A percentile compares a stretch with the other conserved stretches of the same genome.
These are phyloP conservation scores for Mycena kentingensis DNA, from an alignment of 768 basidiomycete genomes.

Conservation along the genomic window DNA sequence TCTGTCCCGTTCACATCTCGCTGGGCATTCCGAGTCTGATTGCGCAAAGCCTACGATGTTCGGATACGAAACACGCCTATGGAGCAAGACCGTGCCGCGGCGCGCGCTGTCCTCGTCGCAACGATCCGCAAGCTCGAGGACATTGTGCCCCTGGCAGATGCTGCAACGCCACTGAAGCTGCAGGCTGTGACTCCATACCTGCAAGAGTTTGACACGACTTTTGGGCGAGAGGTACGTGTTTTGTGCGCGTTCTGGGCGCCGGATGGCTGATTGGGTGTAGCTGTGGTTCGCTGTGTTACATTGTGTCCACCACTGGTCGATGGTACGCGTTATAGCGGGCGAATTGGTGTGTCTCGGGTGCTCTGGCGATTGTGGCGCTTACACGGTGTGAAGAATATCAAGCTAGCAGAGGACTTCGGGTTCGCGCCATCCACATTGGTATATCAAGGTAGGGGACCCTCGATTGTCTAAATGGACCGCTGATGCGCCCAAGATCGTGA, in stretches of 20 bases:
- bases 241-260: background rate
- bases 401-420: constrained; percentile 75
- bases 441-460: constrained; percentile 53
- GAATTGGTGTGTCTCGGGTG: constrained; percentile 59
- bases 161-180: constrained; percentile 65
- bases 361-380: constrained; percentile 10
- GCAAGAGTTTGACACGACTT: constrained; percentile 75
- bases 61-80: constrained; percentile 81
- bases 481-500: constrained; percentile 43
- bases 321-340: constrained; percentile 85
- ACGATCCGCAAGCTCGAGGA: constrained; percentile 59
- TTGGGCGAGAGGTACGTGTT: constrained; percentile 72
- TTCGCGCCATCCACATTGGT: constrained; percentile 85
- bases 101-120: constrained; percentile 55
- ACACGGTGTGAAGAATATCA: constrained; percentile 52
- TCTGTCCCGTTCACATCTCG: background rate
- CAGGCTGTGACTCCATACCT: constrained; percentile 80
- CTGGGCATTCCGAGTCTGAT: background rate
- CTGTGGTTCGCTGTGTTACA: constrained; percentile 87
- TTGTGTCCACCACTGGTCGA: constrained; percentile 90
- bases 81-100: constrained; percentile 67
- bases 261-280: constrained; percentile 36
- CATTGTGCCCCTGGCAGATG: constrained; percentile 47
- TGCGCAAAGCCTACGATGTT: constrained; percentile 57
- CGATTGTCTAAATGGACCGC: constrained; percentile 13